Conservation (phyloP, 2,329 filamentous ascomycete genomes). For the Amauroascus niger region DNA sequence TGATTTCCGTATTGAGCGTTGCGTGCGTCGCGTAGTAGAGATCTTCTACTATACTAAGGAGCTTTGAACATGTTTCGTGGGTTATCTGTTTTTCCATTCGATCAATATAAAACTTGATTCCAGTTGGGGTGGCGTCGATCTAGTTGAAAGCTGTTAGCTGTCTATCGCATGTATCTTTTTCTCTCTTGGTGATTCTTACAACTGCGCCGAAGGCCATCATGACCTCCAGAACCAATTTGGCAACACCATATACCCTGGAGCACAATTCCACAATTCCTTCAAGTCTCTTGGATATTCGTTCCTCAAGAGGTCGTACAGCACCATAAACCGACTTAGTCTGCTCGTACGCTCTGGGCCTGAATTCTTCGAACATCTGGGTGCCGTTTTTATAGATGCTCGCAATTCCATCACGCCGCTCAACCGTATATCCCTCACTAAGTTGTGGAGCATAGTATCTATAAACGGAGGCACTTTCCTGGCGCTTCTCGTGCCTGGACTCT, state of each 20-base stretch:
- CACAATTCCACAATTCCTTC: slow-evolving; percentile 26
- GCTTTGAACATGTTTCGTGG: slow-evolving; percentile 21
- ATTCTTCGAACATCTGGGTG: background rate
- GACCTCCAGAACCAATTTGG: slow-evolving; percentile 28
- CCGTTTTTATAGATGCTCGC: background rate
- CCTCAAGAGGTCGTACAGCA: slow-evolving; percentile 8
- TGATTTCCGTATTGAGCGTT: slow-evolving; percentile 31
- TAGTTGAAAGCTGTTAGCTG: slow-evolving; percentile 18
- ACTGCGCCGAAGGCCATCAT: slow-evolving; percentile 29
- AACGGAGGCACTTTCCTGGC: background rate
- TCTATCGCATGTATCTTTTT: background rate
- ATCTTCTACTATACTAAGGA: slow-evolving; percentile 30
- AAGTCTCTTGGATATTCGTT: slow-evolving; percentile 20
- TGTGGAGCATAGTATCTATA: background rate
- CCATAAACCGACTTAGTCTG: background rate
- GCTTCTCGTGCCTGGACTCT: background rate
- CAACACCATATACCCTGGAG: slow-evolving; percentile 28
- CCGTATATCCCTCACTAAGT: background rate
- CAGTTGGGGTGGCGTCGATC: slow-evolving; percentile 25
- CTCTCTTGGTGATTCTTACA: slow-evolving; percentile 19
- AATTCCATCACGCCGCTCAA: background rate
- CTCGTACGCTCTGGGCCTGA: background rate
- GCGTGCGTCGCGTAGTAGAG: slow-evolving; percentile 32
- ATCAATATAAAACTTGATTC: slow-evolving; percentile 26
- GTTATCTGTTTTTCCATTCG: slow-evolving; percentile 25